Evolutionary conservation across 805 yeast genomes (phyloP).

Genomic region (Suhomyces kilbournensis): DNA sequence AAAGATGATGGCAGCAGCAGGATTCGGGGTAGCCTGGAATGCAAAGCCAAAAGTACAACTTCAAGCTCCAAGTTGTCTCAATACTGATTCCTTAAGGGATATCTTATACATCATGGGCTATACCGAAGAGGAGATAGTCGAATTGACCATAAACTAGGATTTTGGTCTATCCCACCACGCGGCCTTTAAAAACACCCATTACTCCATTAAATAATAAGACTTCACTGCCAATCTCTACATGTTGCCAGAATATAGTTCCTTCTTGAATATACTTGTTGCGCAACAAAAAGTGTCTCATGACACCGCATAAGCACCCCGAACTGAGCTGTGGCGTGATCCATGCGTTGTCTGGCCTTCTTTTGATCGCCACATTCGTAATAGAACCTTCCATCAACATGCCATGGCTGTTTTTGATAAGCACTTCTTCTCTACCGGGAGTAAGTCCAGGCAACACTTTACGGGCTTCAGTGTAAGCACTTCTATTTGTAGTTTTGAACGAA

Average conservation of each 20-base stretch:
- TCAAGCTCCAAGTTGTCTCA: constrained; percentile 78
- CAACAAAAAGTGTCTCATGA: constrained; percentile 63
- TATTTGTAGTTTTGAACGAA: constrained; percentile 78
- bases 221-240: constrained; percentile 62
- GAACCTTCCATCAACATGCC: constrained; percentile 75
- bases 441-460: constrained; percentile 48
- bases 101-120: constrained; percentile 79
- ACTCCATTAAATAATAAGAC: constrained; percentile 78
- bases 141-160: constrained; percentile 11
- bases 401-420: constrained; percentile 56
- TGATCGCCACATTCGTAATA: constrained; percentile 74
- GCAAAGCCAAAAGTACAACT: constrained; percentile 92
- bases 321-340: constrained; percentile 84
- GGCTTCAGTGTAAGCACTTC: constrained; percentile 63
- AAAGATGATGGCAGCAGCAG: constrained; percentile 87
- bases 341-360: constrained; percentile 32
- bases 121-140: constrained; percentile 50
- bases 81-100: constrained; percentile 70
- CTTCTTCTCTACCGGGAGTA: constrained; percentile 58
- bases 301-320: constrained; percentile 85
- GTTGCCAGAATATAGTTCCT: constrained; percentile 43
- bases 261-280: constrained; percentile 53
- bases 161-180: constrained; percentile 24
- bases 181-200: constrained; percentile 71
- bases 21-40: constrained; percentile 95